Evolutionary conservation across 208 protist species (phyloP).

Genomic region (Leishmania arabica): DNA sequence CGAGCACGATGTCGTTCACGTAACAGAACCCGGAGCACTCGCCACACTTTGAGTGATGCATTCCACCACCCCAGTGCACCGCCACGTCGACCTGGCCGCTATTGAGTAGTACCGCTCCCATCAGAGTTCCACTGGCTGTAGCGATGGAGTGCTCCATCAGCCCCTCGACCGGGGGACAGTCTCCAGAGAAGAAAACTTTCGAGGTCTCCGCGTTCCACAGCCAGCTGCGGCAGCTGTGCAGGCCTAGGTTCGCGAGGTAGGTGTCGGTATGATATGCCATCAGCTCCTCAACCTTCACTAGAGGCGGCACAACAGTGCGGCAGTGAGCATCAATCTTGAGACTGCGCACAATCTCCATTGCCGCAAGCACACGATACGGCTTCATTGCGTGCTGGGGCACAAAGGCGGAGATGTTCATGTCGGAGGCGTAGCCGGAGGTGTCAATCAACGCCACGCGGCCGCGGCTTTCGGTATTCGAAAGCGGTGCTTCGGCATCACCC

Average conservation of each 20-base stretch:
- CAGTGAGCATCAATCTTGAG: slow-evolving; percentile 67
- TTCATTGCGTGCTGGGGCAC: slow-evolving; percentile 92
- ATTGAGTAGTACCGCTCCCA: slow-evolving; percentile 87
- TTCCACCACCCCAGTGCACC: slow-evolving; percentile 99
- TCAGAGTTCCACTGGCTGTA: slow-evolving; percentile 81
- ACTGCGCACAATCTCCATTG: slow-evolving; percentile 77
- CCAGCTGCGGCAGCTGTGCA: slow-evolving; percentile 84
- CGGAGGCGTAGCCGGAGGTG: slow-evolving; percentile 80
- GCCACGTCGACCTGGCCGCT: slow-evolving; percentile 82
- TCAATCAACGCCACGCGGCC: slow-evolving; percentile 70
- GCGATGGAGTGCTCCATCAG: slow-evolving; percentile 88
- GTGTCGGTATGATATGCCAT: slow-evolving; percentile 70
- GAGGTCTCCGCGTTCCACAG: slow-evolving; percentile 82
- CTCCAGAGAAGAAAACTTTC: slow-evolving; percentile 83
- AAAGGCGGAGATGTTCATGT: slow-evolving; percentile 86
- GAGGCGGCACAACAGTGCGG: slow-evolving; percentile 73
- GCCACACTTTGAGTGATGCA: slow-evolving; percentile 98
- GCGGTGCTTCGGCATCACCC: slow-evolving; percentile 1
- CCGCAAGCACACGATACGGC: slow-evolving; percentile 82
- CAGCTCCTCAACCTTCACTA: slow-evolving; percentile 70
- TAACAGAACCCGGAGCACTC: slow-evolving; percentile 99
- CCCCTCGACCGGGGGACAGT: slow-evolving; percentile 90
- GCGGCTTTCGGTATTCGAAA: background rate
- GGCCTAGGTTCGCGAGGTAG: slow-evolving; percentile 82
- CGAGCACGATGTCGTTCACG: slow-evolving; percentile 99